These are phyloP conservation scores for Populus hybrid DNA, from an alignment of 441 rosid species.

Conservation along the genomic window DNA sequence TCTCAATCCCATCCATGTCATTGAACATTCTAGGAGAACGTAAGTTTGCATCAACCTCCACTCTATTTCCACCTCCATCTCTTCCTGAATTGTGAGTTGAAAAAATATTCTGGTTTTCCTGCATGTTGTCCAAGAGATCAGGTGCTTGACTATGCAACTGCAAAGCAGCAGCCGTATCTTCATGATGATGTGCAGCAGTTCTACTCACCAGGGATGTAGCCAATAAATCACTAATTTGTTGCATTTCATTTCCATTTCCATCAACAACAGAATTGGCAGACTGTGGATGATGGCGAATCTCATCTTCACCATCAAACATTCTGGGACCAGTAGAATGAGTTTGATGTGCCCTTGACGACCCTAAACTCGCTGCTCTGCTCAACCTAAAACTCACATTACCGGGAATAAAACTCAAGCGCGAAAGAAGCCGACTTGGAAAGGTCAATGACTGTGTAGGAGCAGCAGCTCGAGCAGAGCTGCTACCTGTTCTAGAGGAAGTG, in stretches of 20 bases:
- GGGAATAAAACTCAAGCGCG: slow-evolving; percentile 78
- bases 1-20: slow-evolving; percentile 43
- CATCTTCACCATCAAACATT: slow-evolving; percentile 39
- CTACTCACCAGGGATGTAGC: slow-evolving; percentile 15
- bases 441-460: slow-evolving; percentile 30
- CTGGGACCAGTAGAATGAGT: slow-evolving; percentile 38
- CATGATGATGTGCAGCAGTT: slow-evolving; percentile 13
- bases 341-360: slow-evolving; percentile 66
- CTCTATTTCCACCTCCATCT: slow-evolving; percentile 30
- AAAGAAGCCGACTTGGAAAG: slow-evolving; percentile 53
- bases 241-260: slow-evolving; percentile 37
- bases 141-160: slow-evolving; percentile 17
- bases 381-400: slow-evolving; percentile 75
- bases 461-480: slow-evolving; percentile 48
- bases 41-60: slow-evolving; percentile 35
- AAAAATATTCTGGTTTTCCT: slow-evolving; percentile 20
- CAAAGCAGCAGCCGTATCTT: slow-evolving; percentile 17
- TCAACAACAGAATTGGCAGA: slow-evolving; percentile 29
- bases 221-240: slow-evolving; percentile 14
- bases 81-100: slow-evolving; percentile 23
- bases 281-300: slow-evolving; percentile 27
- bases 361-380: slow-evolving; percentile 68
- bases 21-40: slow-evolving; percentile 33
- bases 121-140: slow-evolving; percentile 20
- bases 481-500: slow-evolving; percentile 34